Percentiles rank a stretch among this genome's conserved stretches.
These are phyloP conservation scores for Phytophthora uliginosa DNA, from an alignment of 352 stramenopile genomes.

Conservation along the genomic window DNA sequence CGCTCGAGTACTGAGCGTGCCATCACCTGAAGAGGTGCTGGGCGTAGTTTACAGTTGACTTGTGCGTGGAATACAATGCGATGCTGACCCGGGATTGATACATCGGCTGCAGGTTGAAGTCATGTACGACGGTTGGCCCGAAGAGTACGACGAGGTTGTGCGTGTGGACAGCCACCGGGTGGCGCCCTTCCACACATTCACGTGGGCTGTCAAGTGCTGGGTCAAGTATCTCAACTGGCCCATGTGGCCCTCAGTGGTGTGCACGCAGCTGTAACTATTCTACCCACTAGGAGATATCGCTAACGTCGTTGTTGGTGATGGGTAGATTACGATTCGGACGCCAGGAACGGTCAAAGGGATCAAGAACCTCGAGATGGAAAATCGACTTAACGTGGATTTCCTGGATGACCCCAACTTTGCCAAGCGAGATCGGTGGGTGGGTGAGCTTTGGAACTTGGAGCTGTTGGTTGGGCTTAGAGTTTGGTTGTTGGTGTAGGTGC, in stretches of 20 bases:
- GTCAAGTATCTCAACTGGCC: constrained; percentile 85
- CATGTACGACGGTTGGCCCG: constrained; percentile 74
- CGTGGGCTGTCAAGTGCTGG: constrained; percentile 83
- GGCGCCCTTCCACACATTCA: constrained; percentile 80
- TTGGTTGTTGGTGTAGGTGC: constrained; percentile 19
- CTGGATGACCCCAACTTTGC: constrained; percentile 51
- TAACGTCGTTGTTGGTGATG: constrained; percentile 1
- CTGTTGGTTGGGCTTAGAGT: background rate
- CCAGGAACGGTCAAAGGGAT: constrained; percentile 50
- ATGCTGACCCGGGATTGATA: background rate
- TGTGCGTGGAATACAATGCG: background rate
- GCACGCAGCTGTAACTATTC: background rate
- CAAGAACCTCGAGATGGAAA: constrained; percentile 46
- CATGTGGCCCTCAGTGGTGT: constrained; percentile 73
- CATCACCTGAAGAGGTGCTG: constrained; percentile 29
- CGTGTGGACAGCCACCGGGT: constrained; percentile 63
- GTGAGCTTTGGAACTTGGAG: background rate
- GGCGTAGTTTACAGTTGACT: background rate
- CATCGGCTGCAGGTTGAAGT: constrained; percentile 55
- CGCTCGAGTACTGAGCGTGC: constrained; percentile 50
- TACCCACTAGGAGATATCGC: background rate
- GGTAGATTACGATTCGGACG: constrained; percentile 68
- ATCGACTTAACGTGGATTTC: constrained; percentile 65
- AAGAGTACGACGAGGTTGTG: constrained; percentile 71
- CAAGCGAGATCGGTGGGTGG: constrained; percentile 43